These are phyloP conservation scores for Teratosphaeria destructans DNA, from an alignment of 2,329 filamentous ascomycete species.

Conservation along the genomic window DNA sequence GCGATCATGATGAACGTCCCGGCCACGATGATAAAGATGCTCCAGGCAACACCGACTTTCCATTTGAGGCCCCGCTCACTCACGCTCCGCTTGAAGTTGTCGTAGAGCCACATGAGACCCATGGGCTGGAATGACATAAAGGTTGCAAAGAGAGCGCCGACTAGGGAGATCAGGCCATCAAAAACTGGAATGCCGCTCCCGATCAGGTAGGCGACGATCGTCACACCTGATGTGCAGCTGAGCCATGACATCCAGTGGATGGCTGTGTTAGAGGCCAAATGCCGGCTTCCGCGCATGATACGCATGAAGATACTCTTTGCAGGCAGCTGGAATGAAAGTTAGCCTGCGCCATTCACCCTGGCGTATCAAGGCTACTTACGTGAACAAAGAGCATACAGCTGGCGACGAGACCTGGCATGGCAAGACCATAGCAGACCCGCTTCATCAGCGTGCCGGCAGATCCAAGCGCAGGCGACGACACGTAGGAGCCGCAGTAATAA, in stretches of 20 bases:
- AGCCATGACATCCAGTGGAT: constrained; percentile 44
- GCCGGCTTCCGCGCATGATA: constrained; percentile 38
- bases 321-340: constrained; percentile 7
- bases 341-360: background rate
- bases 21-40: constrained; percentile 25
- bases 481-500: constrained; percentile 50
- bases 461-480: constrained; percentile 50
- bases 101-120: constrained; percentile 36
- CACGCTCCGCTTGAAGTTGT: constrained; percentile 27
- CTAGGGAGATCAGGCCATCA: constrained; percentile 38
- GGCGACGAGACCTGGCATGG: constrained; percentile 43
- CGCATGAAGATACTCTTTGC: constrained; percentile 47
- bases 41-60: constrained; percentile 12
- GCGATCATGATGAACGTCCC: constrained; percentile 35
- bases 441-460: constrained; percentile 49
- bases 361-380: background rate
- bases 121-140: constrained; percentile 8
- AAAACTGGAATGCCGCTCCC: constrained; percentile 42
- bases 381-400: constrained; percentile 36
- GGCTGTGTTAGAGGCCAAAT: constrained; percentile 39
- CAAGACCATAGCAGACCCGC: constrained; percentile 51
- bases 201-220: constrained; percentile 39
- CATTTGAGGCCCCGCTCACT: constrained; percentile 10
- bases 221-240: constrained; percentile 31
- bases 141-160: constrained; percentile 38